Evolutionary conservation across 352 stramenopile genomes (phyloP), one percentile per base, ranked within the genome.

Genomic region (Phytophthora crassamura): DNA sequence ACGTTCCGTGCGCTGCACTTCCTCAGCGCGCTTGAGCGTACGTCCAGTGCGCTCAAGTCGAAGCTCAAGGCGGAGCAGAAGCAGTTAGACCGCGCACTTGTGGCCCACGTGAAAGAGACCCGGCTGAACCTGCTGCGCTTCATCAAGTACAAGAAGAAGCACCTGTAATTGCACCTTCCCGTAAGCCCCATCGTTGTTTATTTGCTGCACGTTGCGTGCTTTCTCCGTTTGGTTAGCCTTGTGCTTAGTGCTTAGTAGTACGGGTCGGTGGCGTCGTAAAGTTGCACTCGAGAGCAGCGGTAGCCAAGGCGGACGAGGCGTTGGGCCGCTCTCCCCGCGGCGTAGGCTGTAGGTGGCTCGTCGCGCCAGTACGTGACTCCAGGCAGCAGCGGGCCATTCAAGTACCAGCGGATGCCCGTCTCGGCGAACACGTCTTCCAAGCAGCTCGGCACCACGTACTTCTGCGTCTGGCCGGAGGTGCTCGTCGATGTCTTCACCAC

Each of bases 121-220:
- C 84, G 86, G 7, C 63, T 95, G 46, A 96, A 96, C 75, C 79
- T 96, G 62, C 66, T 85, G 51, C 86, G 88, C 40, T 96, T 96
- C 62, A 90, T 96, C 73, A 96, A 96, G 83, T 96, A 96, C 83
- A 96, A 96, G 80, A 95, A 95, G 78, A 90, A 86, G 67, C 83
- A 93, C 57, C 49, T 91, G 75, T 91, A 77, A 84, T 64, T 41
- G 41, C 60, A 66, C 41, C 22, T 56, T n/a, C 28, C 33, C 47
- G 49, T 59, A 70, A 71, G 59, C 35, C 41, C 53, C 48, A 40
- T 48, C 50, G 55, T 64, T 47, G 48, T 72, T 73, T 62, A 53
- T 63, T 25, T 49, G 35, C 54, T 47, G 33, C 15, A 34, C 33
- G 33, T 54, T 48, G 52, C 42, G 28, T 34, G 30, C n/a, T 33